Evolutionary conservation across 2,329 filamentous ascomycete species (phyloP).

Genomic region (Penicillium sp.): DNA sequence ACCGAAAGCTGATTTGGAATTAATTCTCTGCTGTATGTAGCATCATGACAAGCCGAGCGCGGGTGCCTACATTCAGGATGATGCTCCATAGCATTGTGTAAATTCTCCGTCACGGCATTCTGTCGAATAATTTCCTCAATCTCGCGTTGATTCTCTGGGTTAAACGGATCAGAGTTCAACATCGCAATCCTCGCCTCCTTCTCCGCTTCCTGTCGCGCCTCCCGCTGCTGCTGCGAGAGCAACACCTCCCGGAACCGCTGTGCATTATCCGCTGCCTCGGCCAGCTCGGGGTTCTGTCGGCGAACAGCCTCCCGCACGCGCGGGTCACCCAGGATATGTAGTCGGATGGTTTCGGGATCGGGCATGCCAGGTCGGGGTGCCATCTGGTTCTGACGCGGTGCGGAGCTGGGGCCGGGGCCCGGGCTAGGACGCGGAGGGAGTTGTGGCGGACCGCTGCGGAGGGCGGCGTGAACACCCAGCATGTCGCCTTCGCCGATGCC

Average conservation of each 20-base stretch:
- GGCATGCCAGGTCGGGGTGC: conserved; percentile 34
- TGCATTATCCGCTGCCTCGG: conserved; percentile 72
- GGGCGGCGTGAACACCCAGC: conserved; percentile 75
- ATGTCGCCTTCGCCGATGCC: conserved; percentile 87
- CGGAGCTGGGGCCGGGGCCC: conserved; percentile 27
- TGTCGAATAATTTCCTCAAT: conserved; percentile 98
- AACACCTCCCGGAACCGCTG: conserved; percentile 74
- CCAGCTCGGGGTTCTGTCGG: conserved; percentile 73
- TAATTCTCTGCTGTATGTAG: background rate
- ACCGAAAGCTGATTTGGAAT: conserved; percentile 69
- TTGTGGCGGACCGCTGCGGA: conserved; percentile 29
- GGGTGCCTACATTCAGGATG: conserved; percentile 82
- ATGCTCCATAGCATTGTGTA: conserved; percentile 95
- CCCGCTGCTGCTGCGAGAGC: conserved; percentile 65
- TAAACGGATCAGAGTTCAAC: conserved; percentile 92
- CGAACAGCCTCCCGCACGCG: conserved; percentile 69
- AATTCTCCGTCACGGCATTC: conserved; percentile 89
- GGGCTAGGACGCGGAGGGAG: conserved; percentile 19
- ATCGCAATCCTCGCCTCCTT: conserved; percentile 80
- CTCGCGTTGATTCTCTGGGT: conserved; percentile 82
- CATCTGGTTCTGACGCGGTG: conserved; percentile 29
- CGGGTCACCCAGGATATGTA: conserved; percentile 80
- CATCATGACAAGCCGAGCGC: background rate
- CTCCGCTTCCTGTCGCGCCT: conserved; percentile 71
- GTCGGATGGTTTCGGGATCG: conserved; percentile 78